A percentile compares a stretch with the other conserved stretches of the same genome.
Evolutionary conservation across 73 alveolate species (phyloP).

Genomic region (Blepharisma japonicum): DNA sequence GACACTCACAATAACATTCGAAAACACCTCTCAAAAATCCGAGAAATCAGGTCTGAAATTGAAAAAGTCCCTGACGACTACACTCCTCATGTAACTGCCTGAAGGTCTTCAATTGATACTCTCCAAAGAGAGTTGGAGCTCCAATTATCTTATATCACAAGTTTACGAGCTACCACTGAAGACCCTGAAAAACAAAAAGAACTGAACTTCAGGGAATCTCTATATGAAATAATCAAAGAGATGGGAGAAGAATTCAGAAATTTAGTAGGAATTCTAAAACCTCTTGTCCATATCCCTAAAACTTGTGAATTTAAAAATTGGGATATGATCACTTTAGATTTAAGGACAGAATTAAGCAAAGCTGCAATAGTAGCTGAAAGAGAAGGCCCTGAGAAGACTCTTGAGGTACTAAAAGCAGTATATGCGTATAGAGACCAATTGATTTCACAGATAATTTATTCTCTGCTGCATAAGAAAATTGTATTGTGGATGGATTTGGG

Average conservation of each 20-base stretch:
- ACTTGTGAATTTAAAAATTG: slow-evolving; percentile 4
- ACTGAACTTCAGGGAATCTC: background rate
- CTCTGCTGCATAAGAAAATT: slow-evolving; percentile 51
- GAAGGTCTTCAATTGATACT: slow-evolving; percentile 15
- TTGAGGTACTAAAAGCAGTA: background rate
- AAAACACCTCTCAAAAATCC: background rate
- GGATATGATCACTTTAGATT: background rate
- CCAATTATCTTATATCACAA: slow-evolving; percentile 1
- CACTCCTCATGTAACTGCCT: slow-evolving; percentile 5
- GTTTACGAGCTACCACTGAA: slow-evolving; percentile 13
- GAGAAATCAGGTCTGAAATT: slow-evolving; percentile 6
- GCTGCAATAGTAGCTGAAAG: background rate
- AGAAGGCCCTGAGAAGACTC: background rate
- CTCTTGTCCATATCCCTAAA: background rate
- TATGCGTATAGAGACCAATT: slow-evolving; percentile 41
- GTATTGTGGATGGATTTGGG: slow-evolving; percentile 67
- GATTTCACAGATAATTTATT: slow-evolving; percentile 37
- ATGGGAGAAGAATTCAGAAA: slow-evolving; percentile 19
- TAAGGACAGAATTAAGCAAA: background rate
- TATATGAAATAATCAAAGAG: slow-evolving; percentile 1
- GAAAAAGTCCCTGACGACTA: slow-evolving; percentile 16
- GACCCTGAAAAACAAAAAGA: slow-evolving; percentile 23
- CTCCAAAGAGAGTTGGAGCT: slow-evolving; percentile 24
- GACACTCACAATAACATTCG: slow-evolving; percentile 3
- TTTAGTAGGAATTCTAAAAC: background rate